A percentile compares a stretch with the other conserved stretches of the same genome.
Evolutionary conservation across 352 stramenopile genomes (phyloP).

Genomic region (Phytophthora cactorum): DNA sequence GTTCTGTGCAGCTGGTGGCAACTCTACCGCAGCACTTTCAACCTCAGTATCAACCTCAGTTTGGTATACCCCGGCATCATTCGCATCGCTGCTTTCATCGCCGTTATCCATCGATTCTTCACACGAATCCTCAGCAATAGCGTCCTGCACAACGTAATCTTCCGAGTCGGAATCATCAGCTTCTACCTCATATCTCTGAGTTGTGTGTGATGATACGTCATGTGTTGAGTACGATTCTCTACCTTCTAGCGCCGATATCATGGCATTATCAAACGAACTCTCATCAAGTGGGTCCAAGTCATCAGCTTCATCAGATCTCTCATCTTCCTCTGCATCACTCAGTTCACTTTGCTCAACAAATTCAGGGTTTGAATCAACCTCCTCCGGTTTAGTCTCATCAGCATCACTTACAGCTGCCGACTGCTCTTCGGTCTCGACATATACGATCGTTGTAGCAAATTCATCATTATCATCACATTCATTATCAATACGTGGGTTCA

Average conservation of each 20-base stretch:
- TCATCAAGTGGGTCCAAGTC: constrained; percentile 24
- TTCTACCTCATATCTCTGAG: constrained; percentile 6
- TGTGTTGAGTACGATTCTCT: constrained; percentile 7
- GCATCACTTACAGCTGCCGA: constrained; percentile 14
- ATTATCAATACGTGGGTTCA: constrained; percentile 37
- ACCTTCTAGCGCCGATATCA: constrained; percentile 20
- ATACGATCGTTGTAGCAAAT: constrained; percentile 32
- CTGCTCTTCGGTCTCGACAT: constrained; percentile 19
- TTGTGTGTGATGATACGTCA: neutral
- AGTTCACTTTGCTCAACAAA: constrained; percentile 4
- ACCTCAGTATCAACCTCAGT: neutral
- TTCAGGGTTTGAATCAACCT: neutral
- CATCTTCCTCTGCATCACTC: constrained; percentile 1
- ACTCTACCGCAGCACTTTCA: neutral
- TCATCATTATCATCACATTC: constrained; percentile 43
- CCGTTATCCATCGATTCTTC: constrained; percentile 16
- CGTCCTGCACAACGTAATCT: constrained; percentile 6
- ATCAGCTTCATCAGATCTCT: neutral
- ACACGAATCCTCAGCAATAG: constrained; percentile 12
- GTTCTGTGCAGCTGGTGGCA: neutral
- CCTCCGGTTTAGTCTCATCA: constrained; percentile 8
- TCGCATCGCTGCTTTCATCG: constrained; percentile 2
- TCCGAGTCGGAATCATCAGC: constrained; percentile 17
- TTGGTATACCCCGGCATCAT: neutral
- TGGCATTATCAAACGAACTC: constrained; percentile 26